A percentile compares a stretch with the other conserved stretches of the same genome.
Conservation (phyloP, 2,329 filamentous ascomycete genomes). For the Paramyrothecium roridum region DNA sequence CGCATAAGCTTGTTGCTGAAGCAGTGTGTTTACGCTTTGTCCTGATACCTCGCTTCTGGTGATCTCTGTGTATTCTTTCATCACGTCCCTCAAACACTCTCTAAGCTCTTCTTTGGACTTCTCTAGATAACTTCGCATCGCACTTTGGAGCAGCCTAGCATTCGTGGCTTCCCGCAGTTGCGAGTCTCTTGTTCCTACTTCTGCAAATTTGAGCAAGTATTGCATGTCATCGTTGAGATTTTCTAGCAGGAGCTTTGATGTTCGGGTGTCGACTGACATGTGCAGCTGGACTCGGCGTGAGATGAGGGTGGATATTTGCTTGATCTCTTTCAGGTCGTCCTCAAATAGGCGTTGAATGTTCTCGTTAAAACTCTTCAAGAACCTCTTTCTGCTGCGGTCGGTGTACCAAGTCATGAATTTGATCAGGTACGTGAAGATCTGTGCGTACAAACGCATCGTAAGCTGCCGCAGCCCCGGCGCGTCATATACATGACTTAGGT, state of each 20-base stretch:
- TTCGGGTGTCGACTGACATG: conserved; percentile 7
- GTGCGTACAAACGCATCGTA: conserved; percentile 10
- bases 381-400: conserved; percentile 6
- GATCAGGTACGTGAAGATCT: conserved; percentile 10
- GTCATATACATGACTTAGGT: conserved; percentile 7
- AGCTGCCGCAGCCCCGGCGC: conserved; percentile 4
- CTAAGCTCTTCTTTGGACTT: background rate
- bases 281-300: conserved; percentile 7
- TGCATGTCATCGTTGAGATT: conserved; percentile 2
- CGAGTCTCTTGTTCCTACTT: conserved; percentile 1
- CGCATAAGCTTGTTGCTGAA: too few species aligned
- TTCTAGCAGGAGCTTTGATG: conserved; percentile 7
- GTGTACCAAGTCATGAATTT: conserved; percentile 14
- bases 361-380: conserved; percentile 12
- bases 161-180: background rate
- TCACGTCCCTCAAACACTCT: background rate
- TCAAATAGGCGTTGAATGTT: conserved; percentile 3
- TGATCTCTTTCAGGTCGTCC: conserved; percentile 7
- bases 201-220: conserved; percentile 5
- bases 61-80: background rate
- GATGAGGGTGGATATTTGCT: conserved; percentile 3
- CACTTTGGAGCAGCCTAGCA: background rate
- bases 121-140: background rate
- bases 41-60: too few species aligned
- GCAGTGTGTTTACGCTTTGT: too few species aligned